Evolutionary conservation across 2,329 filamentous ascomycete species (phyloP), one percentile per base, ranked within the genome.

Genomic region (Ramichloridium luteum): DNA sequence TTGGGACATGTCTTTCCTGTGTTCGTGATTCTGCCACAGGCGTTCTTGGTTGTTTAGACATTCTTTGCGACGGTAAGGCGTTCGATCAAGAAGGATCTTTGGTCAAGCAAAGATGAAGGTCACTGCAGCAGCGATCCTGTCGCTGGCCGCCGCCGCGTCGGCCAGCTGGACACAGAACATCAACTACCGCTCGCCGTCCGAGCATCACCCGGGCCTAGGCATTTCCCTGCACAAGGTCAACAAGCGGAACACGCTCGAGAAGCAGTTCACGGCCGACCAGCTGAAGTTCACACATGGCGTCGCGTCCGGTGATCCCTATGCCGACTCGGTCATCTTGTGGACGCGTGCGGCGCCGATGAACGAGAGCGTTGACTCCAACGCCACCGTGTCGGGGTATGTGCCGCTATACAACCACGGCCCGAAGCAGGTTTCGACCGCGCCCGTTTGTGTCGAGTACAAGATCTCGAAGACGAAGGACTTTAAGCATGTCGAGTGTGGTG

Each of bases 111-210:
- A 27, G 25, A 46, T 46, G 43, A 37, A 42, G 39, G 25, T 33
- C 16, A 38, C 37, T 14, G 17, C 12, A 28, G 25, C n/a, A 13
- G 22, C 16, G 34, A 37, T 13, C 8, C 39, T 48, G 13, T 44
- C 45, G 12, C 36, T 46, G 5, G 37, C 43, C 9, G 38, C 40
- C 13, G 17, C 43, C 18, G 43, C 44, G 25, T 37, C 40, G 16
- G 51, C 51, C 20, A 50, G 43, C 38, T 58, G 48, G 46, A 46
- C 44, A 17, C 46, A 43, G 36, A 80, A 80, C 49, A 51, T 80
- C 38, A 80, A 80, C 57, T 82, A 80, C 51, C 62, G 65, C 30
- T 77, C 70, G 44, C 76, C 77, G 4, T 81, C 77, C 1, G 62
- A 68, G 25, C 67, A 75, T 26, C 77, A 81, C 41, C 20, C 20